Evolutionary conservation across 331 rosid genomes (phyloP), one percentile per base, ranked within the genome.

Genomic region (Prunus yedoensis): DNA sequence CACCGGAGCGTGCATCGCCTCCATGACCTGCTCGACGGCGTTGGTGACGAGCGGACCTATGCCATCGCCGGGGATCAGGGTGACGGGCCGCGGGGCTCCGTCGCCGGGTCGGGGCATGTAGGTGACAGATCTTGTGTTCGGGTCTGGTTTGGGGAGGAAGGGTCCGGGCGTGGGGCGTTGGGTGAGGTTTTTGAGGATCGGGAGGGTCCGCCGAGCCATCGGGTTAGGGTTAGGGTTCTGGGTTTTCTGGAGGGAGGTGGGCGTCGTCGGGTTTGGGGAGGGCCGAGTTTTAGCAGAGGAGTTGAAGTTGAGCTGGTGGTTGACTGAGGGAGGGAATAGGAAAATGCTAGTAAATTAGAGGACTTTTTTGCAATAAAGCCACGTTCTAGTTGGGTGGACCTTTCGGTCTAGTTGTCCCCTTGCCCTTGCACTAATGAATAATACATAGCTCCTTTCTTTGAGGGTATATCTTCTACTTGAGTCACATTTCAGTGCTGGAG

Each of bases 1-100:
- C 8, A 94, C 73, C 16, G 98, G 97, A 49, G 97, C 94, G 81
- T 94, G 98, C 94, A 94, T 85, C 66, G 94, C 94, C 76, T 91
- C 96, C 96, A 94, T 89, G 47, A 94, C 94, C 73, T 91, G 96
- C 79, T 91, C 98, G 35, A 94, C 97, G 5, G 93, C 94, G 41
- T 89, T 85, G 10, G 96, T 94, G 2, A 94, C 96, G 20, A 88
- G 72, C 0, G 98, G 98, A 1, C 98, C 98, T 68, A 94, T 88
- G 10, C 98, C 97, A 43, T 94, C 98, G 23, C 97, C 97, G 0
- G 94, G 96, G 38, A 94, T 94, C 3, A 94, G 87, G 4, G 98
- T 91, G 11, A 94, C 96, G 15, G 79, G 71, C 8, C 97, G 94
- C 2, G 97, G 91, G 23, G 93, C 12, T 25, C 96, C 97, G 68